phyloP scores from a whole-genome alignment of 305 asterid species.

The Solanum hybrid region DNA sequence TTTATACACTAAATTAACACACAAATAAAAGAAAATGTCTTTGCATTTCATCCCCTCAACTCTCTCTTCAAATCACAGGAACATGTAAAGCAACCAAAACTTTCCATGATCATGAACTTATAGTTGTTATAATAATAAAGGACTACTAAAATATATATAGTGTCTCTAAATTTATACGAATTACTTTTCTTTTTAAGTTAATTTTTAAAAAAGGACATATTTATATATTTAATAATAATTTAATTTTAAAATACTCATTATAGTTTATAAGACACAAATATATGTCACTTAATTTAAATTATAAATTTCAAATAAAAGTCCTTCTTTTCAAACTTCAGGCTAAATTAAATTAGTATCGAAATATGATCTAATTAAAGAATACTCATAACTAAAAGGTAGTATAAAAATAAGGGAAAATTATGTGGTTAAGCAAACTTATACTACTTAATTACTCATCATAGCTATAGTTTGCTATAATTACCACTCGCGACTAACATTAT shows the following conservation, averaged over 20 bases:
- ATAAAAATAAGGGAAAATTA: too few relatives aligned
- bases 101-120: background rate
- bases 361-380: too few relatives aligned
- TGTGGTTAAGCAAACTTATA: too few relatives aligned
- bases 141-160: too few relatives aligned
- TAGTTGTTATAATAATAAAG: background rate
- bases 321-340: background rate
- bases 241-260: background rate
- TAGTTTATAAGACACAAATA: background rate
- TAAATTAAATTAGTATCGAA: too few relatives aligned
- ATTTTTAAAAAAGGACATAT: background rate
- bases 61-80: background rate
- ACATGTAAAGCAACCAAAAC: background rate
- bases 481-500: too few relatives aligned
- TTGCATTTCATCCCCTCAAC: background rate
- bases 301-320: background rate
- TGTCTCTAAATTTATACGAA: background rate
- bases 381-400: too few relatives aligned
- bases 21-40: background rate
- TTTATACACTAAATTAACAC: background rate
- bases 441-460: too few relatives aligned
- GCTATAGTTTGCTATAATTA: too few relatives aligned
- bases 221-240: too few relatives aligned
- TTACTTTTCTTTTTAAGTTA: background rate
- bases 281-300: too few relatives aligned